Conservation (phyloP, 176 grass and related monocot genomes). For the Oryza nivara region DNA sequence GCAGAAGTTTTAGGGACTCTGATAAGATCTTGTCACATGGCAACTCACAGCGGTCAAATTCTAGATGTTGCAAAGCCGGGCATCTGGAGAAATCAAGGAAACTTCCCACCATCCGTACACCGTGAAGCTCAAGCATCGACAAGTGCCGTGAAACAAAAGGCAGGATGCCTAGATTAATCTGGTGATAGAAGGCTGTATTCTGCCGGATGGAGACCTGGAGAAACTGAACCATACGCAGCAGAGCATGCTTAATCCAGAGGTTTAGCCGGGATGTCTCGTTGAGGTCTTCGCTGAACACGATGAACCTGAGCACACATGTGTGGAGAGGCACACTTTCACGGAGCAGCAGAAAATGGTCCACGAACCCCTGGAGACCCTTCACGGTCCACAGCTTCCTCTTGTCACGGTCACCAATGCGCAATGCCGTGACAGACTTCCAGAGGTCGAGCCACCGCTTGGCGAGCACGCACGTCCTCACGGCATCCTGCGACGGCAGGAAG, state of each 20-base stretch:
- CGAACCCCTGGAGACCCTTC: background rate
- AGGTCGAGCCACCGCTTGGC: background rate
- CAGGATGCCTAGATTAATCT: background rate
- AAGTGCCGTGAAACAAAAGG: background rate
- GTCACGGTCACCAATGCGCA: background rate
- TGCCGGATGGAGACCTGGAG: background rate
- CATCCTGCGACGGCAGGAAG: background rate
- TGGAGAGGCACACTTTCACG: background rate
- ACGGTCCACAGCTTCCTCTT: background rate
- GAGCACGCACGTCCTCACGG: background rate
- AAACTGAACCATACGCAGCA: background rate
- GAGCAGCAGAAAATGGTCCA: background rate
- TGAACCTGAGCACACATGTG: background rate
- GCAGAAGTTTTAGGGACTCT: background rate
- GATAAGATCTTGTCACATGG: background rate
- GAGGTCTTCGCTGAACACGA: background rate
- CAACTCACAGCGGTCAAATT: background rate
- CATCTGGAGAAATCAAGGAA: background rate
- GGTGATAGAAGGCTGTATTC: background rate
- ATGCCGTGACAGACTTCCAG: background rate
- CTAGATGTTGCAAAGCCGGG: background rate
- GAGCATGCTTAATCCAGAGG: background rate
- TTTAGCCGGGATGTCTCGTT: background rate
- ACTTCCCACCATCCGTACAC: background rate
- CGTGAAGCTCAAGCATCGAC: background rate